Evolutionary conservation across 768 basidiomycete genomes (phyloP).

Genomic region (Mycena albidolilacea): DNA sequence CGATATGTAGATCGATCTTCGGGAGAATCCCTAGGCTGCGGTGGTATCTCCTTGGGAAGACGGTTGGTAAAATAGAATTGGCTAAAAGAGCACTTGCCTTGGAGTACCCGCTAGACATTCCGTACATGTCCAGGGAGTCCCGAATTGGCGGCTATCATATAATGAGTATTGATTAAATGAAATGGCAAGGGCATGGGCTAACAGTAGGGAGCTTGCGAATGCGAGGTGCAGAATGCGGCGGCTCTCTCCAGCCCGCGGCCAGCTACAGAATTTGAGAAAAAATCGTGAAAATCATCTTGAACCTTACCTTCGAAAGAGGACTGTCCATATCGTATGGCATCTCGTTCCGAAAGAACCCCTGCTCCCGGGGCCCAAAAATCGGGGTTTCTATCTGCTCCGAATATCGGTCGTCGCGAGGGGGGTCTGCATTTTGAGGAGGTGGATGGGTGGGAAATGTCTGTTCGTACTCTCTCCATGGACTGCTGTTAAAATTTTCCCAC

Average conservation of each 20-base stretch:
- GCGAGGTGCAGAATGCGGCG: conserved; percentile 15
- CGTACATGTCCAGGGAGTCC: not conserved
- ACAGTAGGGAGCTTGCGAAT: conserved; percentile 25
- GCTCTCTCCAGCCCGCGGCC: conserved; percentile 29
- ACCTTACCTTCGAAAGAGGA: conserved; percentile 33
- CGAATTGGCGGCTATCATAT: conserved; percentile 8
- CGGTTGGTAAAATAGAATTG: not conserved
- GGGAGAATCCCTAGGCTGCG: conserved; percentile 12
- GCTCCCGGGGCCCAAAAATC: conserved; percentile 30
- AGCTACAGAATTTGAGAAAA: conserved; percentile 16
- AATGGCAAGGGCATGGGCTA: not conserved
- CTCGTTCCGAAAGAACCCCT: conserved; percentile 34
- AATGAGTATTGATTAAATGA: not conserved
- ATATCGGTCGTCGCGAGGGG: conserved; percentile 5
- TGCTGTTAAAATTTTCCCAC: conserved; percentile 16
- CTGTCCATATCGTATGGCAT: conserved; percentile 36
- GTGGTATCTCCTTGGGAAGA: not conserved
- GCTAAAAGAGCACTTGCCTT: not conserved
- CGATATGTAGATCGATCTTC: not conserved
- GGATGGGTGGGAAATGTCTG: not conserved
- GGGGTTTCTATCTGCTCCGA: conserved; percentile 21
- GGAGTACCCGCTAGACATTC: not conserved
- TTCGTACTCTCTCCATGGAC: conserved; percentile 30
- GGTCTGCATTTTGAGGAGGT: not conserved
- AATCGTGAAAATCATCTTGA: not conserved